phyloP scores from a whole-genome alignment of 805 yeast species.

The Wickerhamiella australiensis region DNA sequence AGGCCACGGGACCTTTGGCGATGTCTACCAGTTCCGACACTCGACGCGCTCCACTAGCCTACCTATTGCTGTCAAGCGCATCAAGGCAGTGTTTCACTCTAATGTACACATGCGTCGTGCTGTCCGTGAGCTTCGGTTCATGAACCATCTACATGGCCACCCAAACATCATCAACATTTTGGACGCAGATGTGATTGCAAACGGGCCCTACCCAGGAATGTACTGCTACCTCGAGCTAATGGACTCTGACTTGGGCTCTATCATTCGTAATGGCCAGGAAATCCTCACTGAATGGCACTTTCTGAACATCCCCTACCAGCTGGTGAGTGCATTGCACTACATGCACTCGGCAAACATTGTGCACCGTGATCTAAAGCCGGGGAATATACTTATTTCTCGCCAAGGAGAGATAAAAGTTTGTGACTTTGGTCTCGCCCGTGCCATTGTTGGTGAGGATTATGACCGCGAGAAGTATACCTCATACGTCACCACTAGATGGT shows the following conservation, averaged over 20 bases:
- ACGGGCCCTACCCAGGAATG: slow-evolving; percentile 66
- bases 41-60: neutral
- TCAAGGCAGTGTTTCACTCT: slow-evolving; percentile 53
- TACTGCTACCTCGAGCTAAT: slow-evolving; percentile 81
- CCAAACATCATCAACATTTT: slow-evolving; percentile 62
- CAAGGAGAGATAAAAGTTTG: slow-evolving; percentile 74
- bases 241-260: slow-evolving; percentile 68
- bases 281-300: slow-evolving; percentile 79
- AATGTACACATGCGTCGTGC: slow-evolving; percentile 67
- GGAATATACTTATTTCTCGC: slow-evolving; percentile 64
- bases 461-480: slow-evolving; percentile 25
- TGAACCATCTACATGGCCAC: slow-evolving; percentile 79
- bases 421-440: slow-evolving; percentile 89
- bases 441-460: slow-evolving; percentile 34
- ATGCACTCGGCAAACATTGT: slow-evolving; percentile 89
- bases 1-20: slow-evolving; percentile 23
- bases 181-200: slow-evolving; percentile 58
- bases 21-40: slow-evolving; percentile 19
- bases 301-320: slow-evolving; percentile 63
- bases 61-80: slow-evolving; percentile 66
- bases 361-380: slow-evolving; percentile 84
- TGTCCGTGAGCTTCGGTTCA: slow-evolving; percentile 64
- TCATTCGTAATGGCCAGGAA: slow-evolving; percentile 45
- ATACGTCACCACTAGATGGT: slow-evolving; percentile 93
- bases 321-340: slow-evolving; percentile 74